Base-by-base conservation (phyloP, 768 basidiomycete species). In the Rhodotorula taiwanensis region DNA sequence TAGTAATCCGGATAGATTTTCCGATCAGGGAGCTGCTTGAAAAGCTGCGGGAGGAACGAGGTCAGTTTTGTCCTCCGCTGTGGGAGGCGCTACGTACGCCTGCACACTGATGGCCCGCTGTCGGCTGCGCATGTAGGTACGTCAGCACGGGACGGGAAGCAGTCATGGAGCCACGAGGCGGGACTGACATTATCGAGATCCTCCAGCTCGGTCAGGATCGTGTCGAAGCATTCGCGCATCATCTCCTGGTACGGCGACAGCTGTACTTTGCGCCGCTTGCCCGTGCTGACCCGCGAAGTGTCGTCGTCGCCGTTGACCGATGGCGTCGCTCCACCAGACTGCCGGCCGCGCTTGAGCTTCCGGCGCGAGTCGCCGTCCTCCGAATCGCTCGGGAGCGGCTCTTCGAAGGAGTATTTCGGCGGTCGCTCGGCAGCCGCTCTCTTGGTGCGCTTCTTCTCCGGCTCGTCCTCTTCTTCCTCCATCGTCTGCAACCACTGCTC, bases 401-500 rank as follows among this genome's bases (percentile, higher is more conserved):
- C 85, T 33, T 44, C 59, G 43, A 52, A 55, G 31, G 41, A 33
- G 47, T 59, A 59, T 21, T 31, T 43, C 6, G 50, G 43, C 16
- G 36, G 28, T 10, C 31, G 36, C 23, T 52, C 36, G 2, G 55
- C 34, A 11, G 64, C 59, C 55, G 54, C 34, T 44, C 53, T 59
- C 61, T 63, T 63, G 27, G 52, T 31, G 36, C 57, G 36, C 36
- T 53, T 57, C 36, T 48, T 51, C 18, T 23, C 47, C 28, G 49
- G 28, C 3, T 21, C 30, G 30, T 33, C 48, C 18, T 66, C 69
- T 5, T 59, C 60, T 3, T 69, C 67, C 43, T 69, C 67, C 27
- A 64, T 62, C 73, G 86, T 86, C 50, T 81, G 87, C 81, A 89
- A 83, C 87, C 90, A 95, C 70, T 92, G 86, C 72, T 95, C 94